Percentiles rank a stretch among this genome's conserved stretches.
Conservation (phyloP, 2,329 filamentous ascomycete genomes). For the Colletotrichum viniferum region DNA sequence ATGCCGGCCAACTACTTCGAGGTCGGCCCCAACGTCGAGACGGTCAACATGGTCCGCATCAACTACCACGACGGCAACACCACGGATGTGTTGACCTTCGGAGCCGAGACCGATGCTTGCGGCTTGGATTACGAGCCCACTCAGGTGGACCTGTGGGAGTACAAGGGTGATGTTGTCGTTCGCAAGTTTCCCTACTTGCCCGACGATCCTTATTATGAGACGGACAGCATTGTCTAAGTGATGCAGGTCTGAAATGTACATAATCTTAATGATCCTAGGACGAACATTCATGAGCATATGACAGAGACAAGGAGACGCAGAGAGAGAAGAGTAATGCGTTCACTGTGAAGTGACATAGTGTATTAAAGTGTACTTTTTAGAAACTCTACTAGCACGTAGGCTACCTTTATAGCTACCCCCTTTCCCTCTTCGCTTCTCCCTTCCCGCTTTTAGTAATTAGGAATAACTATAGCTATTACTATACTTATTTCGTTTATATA, state of each 20-base stretch:
- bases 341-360: too few species aligned
- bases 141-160: slow-evolving; percentile 32
- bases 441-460: too few species aligned
- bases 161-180: slow-evolving; percentile 22
- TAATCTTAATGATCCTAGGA: neutral
- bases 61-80: slow-evolving; percentile 37
- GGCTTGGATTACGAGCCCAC: slow-evolving; percentile 30
- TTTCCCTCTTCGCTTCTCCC: too few species aligned
- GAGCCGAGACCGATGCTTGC: slow-evolving; percentile 33
- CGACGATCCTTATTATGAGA: slow-evolving; percentile 4
- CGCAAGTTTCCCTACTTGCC: slow-evolving; percentile 14
- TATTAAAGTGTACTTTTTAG: too few species aligned
- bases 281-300: slow-evolving; percentile 22
- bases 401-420: too few species aligned
- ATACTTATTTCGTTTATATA: too few species aligned
- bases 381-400: too few species aligned
- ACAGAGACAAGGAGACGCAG: neutral
- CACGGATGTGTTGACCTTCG: slow-evolving; percentile 35
- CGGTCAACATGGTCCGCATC: slow-evolving; percentile 37
- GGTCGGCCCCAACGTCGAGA: slow-evolving; percentile 28
- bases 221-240: slow-evolving; percentile 1
- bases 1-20: slow-evolving; percentile 46
- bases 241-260: neutral
- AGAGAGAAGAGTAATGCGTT: neutral
- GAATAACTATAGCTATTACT: too few species aligned